phyloP scores from a whole-genome alignment of 345 rosid genomes.

The Firmiana major region DNA sequence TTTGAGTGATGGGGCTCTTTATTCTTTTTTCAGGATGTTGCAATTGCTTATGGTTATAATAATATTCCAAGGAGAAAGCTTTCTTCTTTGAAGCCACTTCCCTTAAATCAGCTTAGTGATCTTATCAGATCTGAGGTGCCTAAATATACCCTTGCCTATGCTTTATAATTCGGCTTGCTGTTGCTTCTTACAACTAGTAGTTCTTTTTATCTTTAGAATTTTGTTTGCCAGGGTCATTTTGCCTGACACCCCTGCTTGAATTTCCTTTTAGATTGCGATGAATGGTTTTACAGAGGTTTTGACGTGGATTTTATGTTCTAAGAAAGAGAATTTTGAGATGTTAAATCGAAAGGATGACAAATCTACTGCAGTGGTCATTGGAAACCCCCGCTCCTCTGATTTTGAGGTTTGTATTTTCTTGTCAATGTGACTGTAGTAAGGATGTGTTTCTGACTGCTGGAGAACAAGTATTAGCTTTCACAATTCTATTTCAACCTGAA shows the following conservation, averaged over 20 bases:
- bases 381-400: conserved; percentile 86
- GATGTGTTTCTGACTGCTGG: background rate
- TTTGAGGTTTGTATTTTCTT: conserved; percentile 65
- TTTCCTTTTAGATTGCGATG: conserved; percentile 56
- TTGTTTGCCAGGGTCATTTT: conserved; percentile 3
- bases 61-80: conserved; percentile 68
- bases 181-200: background rate
- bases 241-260: no score
- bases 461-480: background rate
- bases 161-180: background rate
- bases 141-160: background rate
- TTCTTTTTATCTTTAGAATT: background rate
- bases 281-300: conserved; percentile 75
- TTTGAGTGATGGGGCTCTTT: background rate
- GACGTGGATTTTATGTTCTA: conserved; percentile 75
- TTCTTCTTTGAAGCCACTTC: conserved; percentile 58
- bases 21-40: conserved; percentile 66
- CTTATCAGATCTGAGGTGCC: conserved; percentile 74
- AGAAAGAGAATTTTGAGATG: conserved; percentile 64
- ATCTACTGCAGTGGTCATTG: conserved; percentile 55
- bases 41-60: conserved; percentile 90
- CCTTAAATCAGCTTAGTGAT: conserved; percentile 73
- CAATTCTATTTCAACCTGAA: background rate
- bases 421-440: background rate
- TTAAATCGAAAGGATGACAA: conserved; percentile 62